Percentiles rank a stretch among this genome's conserved stretches.
phyloP scores from a whole-genome alignment of 345 rosid species.

The Cardamine resedifolia region DNA sequence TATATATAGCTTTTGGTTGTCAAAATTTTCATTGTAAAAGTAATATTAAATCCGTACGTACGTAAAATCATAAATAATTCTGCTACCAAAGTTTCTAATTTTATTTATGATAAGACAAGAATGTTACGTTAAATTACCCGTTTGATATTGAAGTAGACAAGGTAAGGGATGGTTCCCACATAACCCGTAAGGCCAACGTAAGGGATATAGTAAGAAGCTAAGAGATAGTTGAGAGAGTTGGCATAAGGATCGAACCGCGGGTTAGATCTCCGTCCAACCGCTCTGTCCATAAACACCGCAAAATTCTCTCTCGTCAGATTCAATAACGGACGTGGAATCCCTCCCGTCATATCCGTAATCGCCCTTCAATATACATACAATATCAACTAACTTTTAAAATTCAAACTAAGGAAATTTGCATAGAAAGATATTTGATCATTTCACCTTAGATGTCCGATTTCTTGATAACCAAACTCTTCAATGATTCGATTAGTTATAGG shows the following conservation, averaged over 20 bases:
- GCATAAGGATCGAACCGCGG: slow-evolving; percentile 72
- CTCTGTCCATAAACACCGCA: slow-evolving; percentile 48
- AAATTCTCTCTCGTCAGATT: slow-evolving; percentile 50
- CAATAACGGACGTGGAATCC: slow-evolving; percentile 54
- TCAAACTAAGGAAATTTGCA: background rate
- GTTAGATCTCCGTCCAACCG: slow-evolving; percentile 44
- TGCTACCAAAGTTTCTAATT: background rate
- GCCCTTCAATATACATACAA: no score
- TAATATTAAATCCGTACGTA: background rate
- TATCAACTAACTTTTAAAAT: background rate
- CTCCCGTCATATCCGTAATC: slow-evolving; percentile 51
- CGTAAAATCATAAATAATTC: background rate
- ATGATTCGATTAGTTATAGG: slow-evolving; percentile 41
- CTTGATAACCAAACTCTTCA: slow-evolving; percentile 65
- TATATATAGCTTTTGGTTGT: background rate
- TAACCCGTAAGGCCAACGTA: slow-evolving; percentile 72
- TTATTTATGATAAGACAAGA: no score
- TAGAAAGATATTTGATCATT: background rate
- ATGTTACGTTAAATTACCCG: no score
- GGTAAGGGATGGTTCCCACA: slow-evolving; percentile 60
- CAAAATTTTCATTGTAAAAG: background rate
- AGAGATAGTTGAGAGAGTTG: slow-evolving; percentile 50
- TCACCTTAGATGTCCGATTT: slow-evolving; percentile 73
- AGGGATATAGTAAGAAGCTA: slow-evolving; percentile 61
- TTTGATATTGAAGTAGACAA: slow-evolving; percentile 38